These are phyloP conservation scores for Aspergillus egyptiacus DNA, from an alignment of 495 filamentous ascomycete species.

Conservation along the genomic window DNA sequence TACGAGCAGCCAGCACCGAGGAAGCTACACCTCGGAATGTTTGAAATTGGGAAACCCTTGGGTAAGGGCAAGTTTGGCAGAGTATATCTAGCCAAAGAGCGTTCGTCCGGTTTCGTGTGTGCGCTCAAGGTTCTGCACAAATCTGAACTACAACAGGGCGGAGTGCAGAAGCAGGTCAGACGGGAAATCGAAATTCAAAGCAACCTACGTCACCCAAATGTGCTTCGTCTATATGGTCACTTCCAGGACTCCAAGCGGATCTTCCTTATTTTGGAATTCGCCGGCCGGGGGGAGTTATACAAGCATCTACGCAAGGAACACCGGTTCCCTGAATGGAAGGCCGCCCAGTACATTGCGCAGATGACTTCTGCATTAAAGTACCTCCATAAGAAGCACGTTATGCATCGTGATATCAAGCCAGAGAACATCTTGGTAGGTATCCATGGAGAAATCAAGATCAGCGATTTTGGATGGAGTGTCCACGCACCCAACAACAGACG, in stretches of 20 bases:
- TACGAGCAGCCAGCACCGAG: constrained; percentile 61
- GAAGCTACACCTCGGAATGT: constrained; percentile 94
- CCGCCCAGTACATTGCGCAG: constrained; percentile 95
- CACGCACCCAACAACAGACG: constrained; percentile 93
- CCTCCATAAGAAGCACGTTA: constrained; percentile 95
- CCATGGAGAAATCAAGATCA: constrained; percentile 97
- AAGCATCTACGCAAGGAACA: constrained; percentile 88
- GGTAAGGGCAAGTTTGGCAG: constrained; percentile 98
- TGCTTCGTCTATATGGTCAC: constrained; percentile 87
- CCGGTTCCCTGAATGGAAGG: constrained; percentile 92
- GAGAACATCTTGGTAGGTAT: constrained; percentile 98
- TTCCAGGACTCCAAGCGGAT: constrained; percentile 97
- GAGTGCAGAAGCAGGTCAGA: constrained; percentile 94
- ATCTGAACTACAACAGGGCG: constrained; percentile 81
- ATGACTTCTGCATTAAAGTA: constrained; percentile 93
- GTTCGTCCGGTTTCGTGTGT: constrained; percentile 85
- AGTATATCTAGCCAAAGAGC: constrained; percentile 91
- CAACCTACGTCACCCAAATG: constrained; percentile 93
- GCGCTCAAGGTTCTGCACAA: constrained; percentile 97
- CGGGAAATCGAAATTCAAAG: constrained; percentile 98
- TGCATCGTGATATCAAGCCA: constrained; percentile 97
- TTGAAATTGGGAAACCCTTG: constrained; percentile 92
- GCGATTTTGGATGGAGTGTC: constrained; percentile 97
- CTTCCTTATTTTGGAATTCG: constrained; percentile 94
- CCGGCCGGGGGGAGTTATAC: constrained; percentile 92